Conservation (phyloP, 306 rosid species). For the Trifolium pratense region DNA sequence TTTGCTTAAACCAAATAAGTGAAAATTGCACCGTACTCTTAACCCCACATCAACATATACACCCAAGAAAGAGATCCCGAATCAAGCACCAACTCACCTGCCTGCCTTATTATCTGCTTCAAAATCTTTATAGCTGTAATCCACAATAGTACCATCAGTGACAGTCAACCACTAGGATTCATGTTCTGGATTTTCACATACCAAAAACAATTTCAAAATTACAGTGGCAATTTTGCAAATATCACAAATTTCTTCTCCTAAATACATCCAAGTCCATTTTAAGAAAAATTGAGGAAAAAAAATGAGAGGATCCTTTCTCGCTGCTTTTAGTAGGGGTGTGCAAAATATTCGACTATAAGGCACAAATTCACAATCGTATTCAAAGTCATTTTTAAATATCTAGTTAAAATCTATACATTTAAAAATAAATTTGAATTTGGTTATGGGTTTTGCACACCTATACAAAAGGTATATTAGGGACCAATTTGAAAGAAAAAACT, state of each 20-base stretch:
- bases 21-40: conserved; percentile 24
- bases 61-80: conserved; percentile 18
- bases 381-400: no score
- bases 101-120: conserved; percentile 19
- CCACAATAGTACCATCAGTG: conserved; percentile 37
- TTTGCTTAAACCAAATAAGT: conserved; percentile 28
- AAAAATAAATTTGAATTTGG: no score
- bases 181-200: not conserved
- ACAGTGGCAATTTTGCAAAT: not conserved
- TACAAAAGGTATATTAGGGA: not conserved
- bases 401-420: no score
- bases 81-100: conserved; percentile 32
- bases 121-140: conserved; percentile 47
- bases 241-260: not conserved
- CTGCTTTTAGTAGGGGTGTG: no score
- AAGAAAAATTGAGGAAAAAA: no score
- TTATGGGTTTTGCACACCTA: no score
- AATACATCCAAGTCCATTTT: no score
- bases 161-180: conserved; percentile 9
- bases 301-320: no score
- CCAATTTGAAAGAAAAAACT: no score
- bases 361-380: no score
- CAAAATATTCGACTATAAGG: no score
- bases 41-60: conserved; percentile 32
- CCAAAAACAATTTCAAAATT: not conserved